A percentile compares a stretch with the other conserved stretches of the same genome.
Conservation (phyloP, 306 rosid genomes). For the Adenanthera pavonina region DNA sequence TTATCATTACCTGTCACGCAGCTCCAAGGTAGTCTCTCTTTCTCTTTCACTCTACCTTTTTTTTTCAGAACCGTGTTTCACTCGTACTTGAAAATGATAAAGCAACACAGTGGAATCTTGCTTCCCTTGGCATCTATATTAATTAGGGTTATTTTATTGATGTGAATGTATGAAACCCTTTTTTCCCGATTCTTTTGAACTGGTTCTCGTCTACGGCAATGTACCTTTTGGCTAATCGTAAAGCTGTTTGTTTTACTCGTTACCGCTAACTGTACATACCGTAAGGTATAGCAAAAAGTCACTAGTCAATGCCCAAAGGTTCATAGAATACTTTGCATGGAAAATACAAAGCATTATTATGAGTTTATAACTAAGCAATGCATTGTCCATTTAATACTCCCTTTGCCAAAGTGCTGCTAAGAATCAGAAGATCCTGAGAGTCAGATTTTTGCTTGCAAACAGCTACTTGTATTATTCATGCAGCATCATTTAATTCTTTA, state of each 20-base stretch:
- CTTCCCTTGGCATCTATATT: constrained; percentile 19
- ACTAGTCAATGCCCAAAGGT: constrained; percentile 12
- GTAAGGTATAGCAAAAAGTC: neutral
- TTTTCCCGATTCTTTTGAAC: neutral
- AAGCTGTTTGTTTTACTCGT: neutral
- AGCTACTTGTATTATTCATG: neutral
- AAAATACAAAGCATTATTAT: constrained; percentile 22
- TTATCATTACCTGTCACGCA: constrained; percentile 77
- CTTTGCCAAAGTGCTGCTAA: constrained; percentile 16
- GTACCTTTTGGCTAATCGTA: neutral
- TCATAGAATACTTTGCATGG: constrained; percentile 40
- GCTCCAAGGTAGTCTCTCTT: constrained; percentile 58
- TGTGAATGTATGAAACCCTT: constrained; percentile 18
- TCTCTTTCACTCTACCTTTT: neutral
- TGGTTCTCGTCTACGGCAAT: constrained; percentile 21
- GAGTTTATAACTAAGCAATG: neutral
- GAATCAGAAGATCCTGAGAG: constrained; percentile 5
- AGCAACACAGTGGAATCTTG: constrained; percentile 41
- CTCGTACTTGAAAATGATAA: neutral
- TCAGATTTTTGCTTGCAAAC: constrained; percentile 17
- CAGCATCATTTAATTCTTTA: neutral
- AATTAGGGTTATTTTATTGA: constrained; percentile 37
- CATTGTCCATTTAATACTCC: constrained; percentile 6
- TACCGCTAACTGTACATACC: neutral
- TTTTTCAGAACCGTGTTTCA: neutral